These are phyloP conservation scores for Mycena floridula DNA, from an alignment of 768 basidiomycete species.

Conservation along the genomic window DNA sequence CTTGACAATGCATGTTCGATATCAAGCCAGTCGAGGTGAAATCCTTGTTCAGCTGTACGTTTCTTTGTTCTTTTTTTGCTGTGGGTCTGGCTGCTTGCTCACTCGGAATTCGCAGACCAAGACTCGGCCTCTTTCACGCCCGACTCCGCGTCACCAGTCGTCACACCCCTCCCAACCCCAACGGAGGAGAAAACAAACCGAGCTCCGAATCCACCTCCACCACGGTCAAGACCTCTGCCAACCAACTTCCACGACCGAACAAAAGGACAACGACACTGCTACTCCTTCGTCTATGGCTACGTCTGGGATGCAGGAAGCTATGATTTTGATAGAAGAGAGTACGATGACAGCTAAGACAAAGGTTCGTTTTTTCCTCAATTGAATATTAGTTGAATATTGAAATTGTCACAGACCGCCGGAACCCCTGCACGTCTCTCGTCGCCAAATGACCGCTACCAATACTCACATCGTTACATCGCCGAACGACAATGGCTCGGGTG, in stretches of 20 bases:
- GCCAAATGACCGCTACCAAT: slow-evolving; percentile 15
- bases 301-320: neutral
- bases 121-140: too few species aligned
- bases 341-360: neutral
- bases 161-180: too few species aligned
- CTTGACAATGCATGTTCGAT: too few species aligned
- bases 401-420: neutral
- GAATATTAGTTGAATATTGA: slow-evolving; percentile 4
- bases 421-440: slow-evolving; percentile 6
- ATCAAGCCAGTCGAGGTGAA: too few species aligned
- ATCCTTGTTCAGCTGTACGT: too few species aligned
- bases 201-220: slow-evolving; percentile 9
- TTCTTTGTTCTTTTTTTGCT: too few species aligned
- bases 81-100: too few species aligned
- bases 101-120: too few species aligned
- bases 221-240: slow-evolving; percentile 4
- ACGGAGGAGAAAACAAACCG: neutral
- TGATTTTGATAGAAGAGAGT: neutral
- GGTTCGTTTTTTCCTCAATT: neutral
- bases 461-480: slow-evolving; percentile 10
- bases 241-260: slow-evolving; percentile 7
- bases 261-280: slow-evolving; percentile 2
- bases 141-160: too few species aligned
- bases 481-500: slow-evolving; percentile 1
- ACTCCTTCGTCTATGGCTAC: slow-evolving; percentile 9